Evolutionary conservation across 352 stramenopile genomes (phyloP).

Genomic region (Hyaloperonospora brassicae): DNA sequence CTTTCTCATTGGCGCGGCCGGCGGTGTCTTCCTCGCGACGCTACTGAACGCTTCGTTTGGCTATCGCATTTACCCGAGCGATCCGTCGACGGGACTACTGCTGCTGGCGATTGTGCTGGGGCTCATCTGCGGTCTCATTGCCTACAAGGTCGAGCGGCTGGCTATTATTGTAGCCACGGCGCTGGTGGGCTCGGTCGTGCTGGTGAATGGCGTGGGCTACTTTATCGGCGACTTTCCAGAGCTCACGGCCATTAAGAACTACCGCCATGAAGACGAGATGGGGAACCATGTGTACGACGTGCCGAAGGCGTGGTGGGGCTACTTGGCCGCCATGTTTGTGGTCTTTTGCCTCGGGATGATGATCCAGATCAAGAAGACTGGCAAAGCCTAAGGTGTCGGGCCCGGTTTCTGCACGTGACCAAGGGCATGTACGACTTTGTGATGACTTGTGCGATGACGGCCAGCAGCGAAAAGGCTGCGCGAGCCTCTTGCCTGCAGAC

Average conservation of each 20-base stretch:
- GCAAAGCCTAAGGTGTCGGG: slow-evolving; percentile 5
- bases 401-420: no score
- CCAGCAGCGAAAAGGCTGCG: no score
- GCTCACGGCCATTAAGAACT: slow-evolving; percentile 30
- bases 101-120: slow-evolving; percentile 38
- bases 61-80: slow-evolving; percentile 42
- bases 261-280: slow-evolving; percentile 26
- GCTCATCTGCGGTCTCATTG: slow-evolving; percentile 35
- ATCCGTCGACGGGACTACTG: slow-evolving; percentile 35
- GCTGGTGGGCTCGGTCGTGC: slow-evolving; percentile 36
- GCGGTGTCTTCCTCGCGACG: slow-evolving; percentile 34
- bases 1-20: slow-evolving; percentile 41
- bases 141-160: slow-evolving; percentile 37
- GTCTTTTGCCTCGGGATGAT: slow-evolving; percentile 36
- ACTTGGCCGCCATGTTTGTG: slow-evolving; percentile 36
- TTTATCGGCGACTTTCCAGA: slow-evolving; percentile 50
- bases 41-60: slow-evolving; percentile 44
- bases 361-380: slow-evolving; percentile 53
- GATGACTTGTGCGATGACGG: no score
- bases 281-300: slow-evolving; percentile 40
- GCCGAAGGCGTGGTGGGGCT: slow-evolving; percentile 46
- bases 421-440: no score
- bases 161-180: slow-evolving; percentile 52
- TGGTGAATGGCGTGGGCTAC: slow-evolving; percentile 51
- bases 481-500: no score